Conservation (phyloP, 352 stramenopile genomes). For the Phytophthora brassicae region DNA sequence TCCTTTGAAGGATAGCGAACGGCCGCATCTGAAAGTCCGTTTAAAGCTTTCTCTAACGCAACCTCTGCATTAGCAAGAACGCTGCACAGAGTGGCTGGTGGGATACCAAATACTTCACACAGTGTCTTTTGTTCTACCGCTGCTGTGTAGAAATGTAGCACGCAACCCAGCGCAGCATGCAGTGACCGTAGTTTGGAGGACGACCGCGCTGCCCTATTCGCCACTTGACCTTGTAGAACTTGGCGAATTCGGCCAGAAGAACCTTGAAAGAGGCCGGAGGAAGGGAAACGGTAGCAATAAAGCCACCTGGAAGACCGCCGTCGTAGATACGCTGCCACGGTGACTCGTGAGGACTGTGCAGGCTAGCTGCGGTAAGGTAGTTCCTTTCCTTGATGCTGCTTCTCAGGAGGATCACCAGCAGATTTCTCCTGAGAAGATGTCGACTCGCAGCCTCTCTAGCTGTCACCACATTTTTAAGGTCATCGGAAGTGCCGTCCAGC, state of each 20-base stretch:
- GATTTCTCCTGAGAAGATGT: not conserved
- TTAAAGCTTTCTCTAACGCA: not conserved
- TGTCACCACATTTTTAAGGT: not conserved
- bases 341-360: not conserved
- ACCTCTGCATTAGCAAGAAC: not conserved
- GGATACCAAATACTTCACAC: conserved; percentile 7
- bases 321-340: conserved; percentile 4
- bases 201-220: not conserved
- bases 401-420: not conserved
- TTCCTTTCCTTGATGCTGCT: not conserved
- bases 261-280: not conserved
- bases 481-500: not conserved
- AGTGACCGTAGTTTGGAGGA: not conserved
- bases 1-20: conserved; percentile 1
- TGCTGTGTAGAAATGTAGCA: conserved; percentile 2
- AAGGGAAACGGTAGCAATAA: not conserved
- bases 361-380: conserved; percentile 1
- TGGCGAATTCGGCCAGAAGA: not conserved
- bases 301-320: not conserved
- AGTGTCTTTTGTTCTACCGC: conserved; percentile 1
- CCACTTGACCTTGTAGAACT: conserved; percentile 6
- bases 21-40: not conserved
- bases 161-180: conserved; percentile 1
- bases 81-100: not conserved
- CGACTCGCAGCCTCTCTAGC: not conserved